Percentiles rank a stretch among this genome's conserved stretches.
Conservation (phyloP, 129 eudicot genomes). For the sunflower (Helianthus annuus) region HanXRQr2.0-SUNRISE NC_035445.2:84077869-84078368, state of each 20-base stretch:
- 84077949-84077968: slow-evolving; percentile 29
- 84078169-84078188: slow-evolving; percentile 88
- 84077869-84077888: slow-evolving; percentile 17
- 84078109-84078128: slow-evolving; percentile 71
- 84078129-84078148: slow-evolving; percentile 54
- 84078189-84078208: slow-evolving; percentile 41
- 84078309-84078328: slow-evolving; percentile 48
- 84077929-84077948: slow-evolving; percentile 3
- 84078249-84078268: slow-evolving; percentile 59
- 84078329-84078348: not conserved
- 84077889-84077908: slow-evolving; percentile 8
- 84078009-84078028: not conserved
- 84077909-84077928: not conserved
- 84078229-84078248: slow-evolving; percentile 1
- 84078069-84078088: slow-evolving; percentile 24
- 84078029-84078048: not conserved
- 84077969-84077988: slow-evolving; percentile 20
- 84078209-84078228: not conserved
- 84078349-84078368: not conserved
- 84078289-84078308: slow-evolving; percentile 61
- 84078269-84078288: slow-evolving; percentile 96
- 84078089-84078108: slow-evolving; percentile 67
- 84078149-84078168: slow-evolving; percentile 85
- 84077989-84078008: slow-evolving; percentile 3
- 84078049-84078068: slow-evolving; percentile 29